Base-by-base conservation (phyloP, 2,329 filamentous ascomycete species). In the Penicillium sp. region DNA sequence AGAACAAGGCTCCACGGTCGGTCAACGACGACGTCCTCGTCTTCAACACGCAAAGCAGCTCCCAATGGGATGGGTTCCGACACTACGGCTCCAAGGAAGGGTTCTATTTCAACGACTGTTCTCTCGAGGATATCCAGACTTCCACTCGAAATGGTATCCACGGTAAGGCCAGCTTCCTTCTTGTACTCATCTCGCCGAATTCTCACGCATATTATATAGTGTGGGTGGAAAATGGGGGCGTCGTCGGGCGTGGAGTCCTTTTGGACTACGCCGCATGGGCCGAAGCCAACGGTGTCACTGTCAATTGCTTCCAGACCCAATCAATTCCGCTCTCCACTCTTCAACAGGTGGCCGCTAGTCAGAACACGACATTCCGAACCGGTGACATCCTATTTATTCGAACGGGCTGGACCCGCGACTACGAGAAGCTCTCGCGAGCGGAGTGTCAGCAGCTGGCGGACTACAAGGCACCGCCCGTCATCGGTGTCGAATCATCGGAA, bases 11-110 rank as follows among this genome's bases (percentile, higher is more conserved):
- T 2, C 77, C 78, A 2, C 66, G 75, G 13, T 68, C 72, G 5
- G 77, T 82, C 24, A 83, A 85, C 60, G 82, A 85, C 60, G 81
- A 85, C 63, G 68, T 77, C 27, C 79, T 80, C 73, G 73, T 72
- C 0, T 78, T 82, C 57, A 83, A 83, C 63, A 77, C 80, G 0
- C 81, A 82, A 64, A 74, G 74, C 6, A 79, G 77, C 32, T 79
- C 75, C 38, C 80, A 83, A 62, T 83, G 69, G 69, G 68, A 72
- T 60, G 67, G 69, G 4, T 69, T 71, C 33, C 54, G 68, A 24
- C 69, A 72, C 57, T 72, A 63, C 44, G 68, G 63, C 7, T 74
- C 76, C 28, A 64, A 65, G 6, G 64, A 69, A 3, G 66, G 64
- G 28, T 49, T 58, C n/a, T 78, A 68, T 49, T 78, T 73, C 51